These are phyloP conservation scores for Azolla pinnata DNA, from an alignment of 75 land plant species.

Conservation along the genomic window DNA sequence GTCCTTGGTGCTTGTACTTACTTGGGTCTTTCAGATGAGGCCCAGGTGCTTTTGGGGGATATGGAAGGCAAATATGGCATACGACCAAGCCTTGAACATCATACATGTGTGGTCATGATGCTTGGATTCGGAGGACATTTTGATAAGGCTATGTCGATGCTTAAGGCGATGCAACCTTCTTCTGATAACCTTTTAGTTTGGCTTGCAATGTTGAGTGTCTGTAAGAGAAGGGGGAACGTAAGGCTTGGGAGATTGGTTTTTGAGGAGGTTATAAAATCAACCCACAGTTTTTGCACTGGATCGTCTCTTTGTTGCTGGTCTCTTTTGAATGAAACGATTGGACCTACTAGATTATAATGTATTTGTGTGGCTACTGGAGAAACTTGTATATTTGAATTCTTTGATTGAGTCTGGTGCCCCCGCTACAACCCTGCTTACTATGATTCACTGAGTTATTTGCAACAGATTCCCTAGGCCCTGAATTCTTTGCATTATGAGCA, in stretches of 20 bases:
- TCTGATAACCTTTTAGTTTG: constrained; percentile 6
- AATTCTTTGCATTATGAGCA: no score
- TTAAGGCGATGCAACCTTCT: constrained; percentile 17
- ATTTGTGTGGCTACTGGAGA: no score
- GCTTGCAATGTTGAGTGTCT: constrained; percentile 11
- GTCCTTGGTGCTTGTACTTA: constrained; percentile 36
- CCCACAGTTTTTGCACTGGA: no score
- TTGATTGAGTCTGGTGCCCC: no score
- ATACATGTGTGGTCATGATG: constrained; percentile 25
- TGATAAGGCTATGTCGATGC: constrained; percentile 11
- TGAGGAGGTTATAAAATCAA: no score
- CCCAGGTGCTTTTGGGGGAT: constrained; percentile 13
- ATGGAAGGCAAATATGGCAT: constrained; percentile 13
- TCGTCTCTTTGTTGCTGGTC: no score
- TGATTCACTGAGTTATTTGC: no score
- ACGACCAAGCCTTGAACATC: constrained; percentile 19
- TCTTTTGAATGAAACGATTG: no score
- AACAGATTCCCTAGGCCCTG: no score
- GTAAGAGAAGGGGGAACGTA: constrained; percentile 3
- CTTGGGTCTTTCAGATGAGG: constrained; percentile 26
- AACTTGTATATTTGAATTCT: no score
- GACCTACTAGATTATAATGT: no score
- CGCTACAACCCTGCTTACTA: no score
- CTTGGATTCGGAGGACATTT: constrained; percentile 25
- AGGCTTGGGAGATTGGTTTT: constrained; percentile 2